Base-by-base conservation (phyloP, 768 basidiomycete genomes). In the Pisolithus orientalis region DNA sequence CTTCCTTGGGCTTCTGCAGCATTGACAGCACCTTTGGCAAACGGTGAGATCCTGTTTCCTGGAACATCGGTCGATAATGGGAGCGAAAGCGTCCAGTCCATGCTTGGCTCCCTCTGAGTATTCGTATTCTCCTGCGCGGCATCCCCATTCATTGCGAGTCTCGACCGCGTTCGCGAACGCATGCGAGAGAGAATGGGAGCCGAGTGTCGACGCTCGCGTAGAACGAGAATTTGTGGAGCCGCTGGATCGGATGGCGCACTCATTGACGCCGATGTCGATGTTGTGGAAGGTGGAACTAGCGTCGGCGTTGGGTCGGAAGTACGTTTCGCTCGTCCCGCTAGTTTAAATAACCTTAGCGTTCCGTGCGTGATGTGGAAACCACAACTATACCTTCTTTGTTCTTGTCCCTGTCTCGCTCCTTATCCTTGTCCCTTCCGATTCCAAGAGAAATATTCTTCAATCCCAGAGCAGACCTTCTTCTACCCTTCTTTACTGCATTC, bases 81-180 rank as follows among this genome's bases (percentile, higher is more conserved):
- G 10, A 67, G 62, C 1, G 65, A 69, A 32, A 67, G 28, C 2
- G 66, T 67, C 66, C 66, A 67, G 17, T 67, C 66, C 7, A 54
- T 42, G 8, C 49, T 54, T 9, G 39, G 27, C 21, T 34, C 38
- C 6, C 27, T 34, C 34, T 34, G 27, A 8, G 28, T 37, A 21
- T 37, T 32, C 8, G 29, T 31, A n/a, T 11, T 25, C 17, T 51
- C 14, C 2, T 38, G 21, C 10, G 34, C 17, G 34, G 40, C 3
- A 10, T 44, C 50, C 7, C 34, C 32, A 38, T 25, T 24, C 46
- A 47, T 37, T 3, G 32, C n/a, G 9, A 47, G 46, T 11, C 32
- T 32, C 21, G 46, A 27, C 29, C 21, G 50, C 3, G 25, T 21
- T 31, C 32, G 27, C 21, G 3, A 16, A 53, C 5, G 50, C 31